These are phyloP conservation scores for Alloascoidea africana DNA, from an alignment of 805 yeast genomes.

Conservation along the genomic window DNA sequence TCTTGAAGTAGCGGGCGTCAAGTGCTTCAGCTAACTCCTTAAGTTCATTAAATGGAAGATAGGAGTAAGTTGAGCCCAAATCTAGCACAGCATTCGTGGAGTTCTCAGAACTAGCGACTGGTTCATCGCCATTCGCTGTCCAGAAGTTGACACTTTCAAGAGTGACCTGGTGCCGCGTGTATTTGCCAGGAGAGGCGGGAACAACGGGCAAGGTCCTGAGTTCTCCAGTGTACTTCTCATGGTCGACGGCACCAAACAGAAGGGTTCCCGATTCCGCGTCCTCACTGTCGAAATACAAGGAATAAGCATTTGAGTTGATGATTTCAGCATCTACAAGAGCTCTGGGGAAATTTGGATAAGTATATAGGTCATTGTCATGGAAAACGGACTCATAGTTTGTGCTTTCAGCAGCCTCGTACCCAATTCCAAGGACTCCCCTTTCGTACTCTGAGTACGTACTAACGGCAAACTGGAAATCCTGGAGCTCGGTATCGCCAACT, in stretches of 20 bases:
- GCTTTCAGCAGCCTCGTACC: background rate
- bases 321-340: conserved; percentile 23
- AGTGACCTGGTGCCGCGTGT: background rate
- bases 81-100: background rate
- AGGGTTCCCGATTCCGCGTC: conserved; percentile 19
- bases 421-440: background rate
- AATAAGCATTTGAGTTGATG: conserved; percentile 26
- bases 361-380: too few species aligned
- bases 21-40: background rate
- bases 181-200: conserved; percentile 1
- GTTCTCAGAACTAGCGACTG: background rate
- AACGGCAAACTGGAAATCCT: background rate
- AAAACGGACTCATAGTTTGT: too few species aligned
- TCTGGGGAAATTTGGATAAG: conserved; percentile 20
- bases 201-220: conserved; percentile 19
- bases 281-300: conserved; percentile 27
- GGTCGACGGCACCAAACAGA: conserved; percentile 29
- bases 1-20: background rate
- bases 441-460: background rate
- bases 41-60: background rate
- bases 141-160: background rate
- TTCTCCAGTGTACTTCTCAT: conserved; percentile 22
- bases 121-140: background rate
- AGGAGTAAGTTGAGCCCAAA: background rate
- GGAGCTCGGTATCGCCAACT: background rate